A percentile compares a stretch with the other conserved stretches of the same genome.
These are phyloP conservation scores for Leccinum huronense DNA, from an alignment of 1,284 basidiomycete genomes.

Conservation along the genomic window DNA sequence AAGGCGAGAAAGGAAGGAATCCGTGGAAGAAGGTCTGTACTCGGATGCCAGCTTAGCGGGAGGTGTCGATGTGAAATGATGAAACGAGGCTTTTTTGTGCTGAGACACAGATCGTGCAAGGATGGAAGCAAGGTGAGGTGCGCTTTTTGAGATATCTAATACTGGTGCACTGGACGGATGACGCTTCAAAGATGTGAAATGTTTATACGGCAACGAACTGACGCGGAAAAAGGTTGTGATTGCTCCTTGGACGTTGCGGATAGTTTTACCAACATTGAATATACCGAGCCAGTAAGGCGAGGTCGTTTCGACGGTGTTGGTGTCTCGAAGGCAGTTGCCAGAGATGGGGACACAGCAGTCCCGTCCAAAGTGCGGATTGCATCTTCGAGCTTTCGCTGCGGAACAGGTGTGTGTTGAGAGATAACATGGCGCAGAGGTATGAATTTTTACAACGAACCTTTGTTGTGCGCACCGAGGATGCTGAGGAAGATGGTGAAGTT, in stretches of 20 bases:
- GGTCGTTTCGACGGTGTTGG: conserved; percentile 52
- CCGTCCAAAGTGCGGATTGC: conserved; percentile 61
- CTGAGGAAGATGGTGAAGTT: conserved; percentile 13
- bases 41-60: conserved; percentile 47
- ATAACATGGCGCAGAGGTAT: background rate
- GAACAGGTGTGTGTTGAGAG: conserved; percentile 5
- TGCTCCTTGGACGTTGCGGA: conserved; percentile 56
- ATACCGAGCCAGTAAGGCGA: conserved; percentile 58
- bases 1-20: conserved; percentile 68
- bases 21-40: conserved; percentile 72
- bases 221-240: conserved; percentile 36
- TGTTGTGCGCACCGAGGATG: conserved; percentile 31
- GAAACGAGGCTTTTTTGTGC: conserved; percentile 38
- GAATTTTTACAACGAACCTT: conserved; percentile 27
- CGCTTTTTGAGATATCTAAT: conserved; percentile 48
- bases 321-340: conserved; percentile 29
- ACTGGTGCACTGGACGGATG: conserved; percentile 14
- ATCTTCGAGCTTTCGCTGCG: conserved; percentile 71
- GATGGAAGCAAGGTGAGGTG: conserved; percentile 68
- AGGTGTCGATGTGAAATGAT: conserved; percentile 23
- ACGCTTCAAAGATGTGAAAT: conserved; percentile 17
- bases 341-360: conserved; percentile 44
- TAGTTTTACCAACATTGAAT: conserved; percentile 73
- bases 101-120: conserved; percentile 59
- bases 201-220: conserved; percentile 27